Conservation (phyloP, 805 yeast genomes). For the Metschnikowia drakensbergensis region DNA sequence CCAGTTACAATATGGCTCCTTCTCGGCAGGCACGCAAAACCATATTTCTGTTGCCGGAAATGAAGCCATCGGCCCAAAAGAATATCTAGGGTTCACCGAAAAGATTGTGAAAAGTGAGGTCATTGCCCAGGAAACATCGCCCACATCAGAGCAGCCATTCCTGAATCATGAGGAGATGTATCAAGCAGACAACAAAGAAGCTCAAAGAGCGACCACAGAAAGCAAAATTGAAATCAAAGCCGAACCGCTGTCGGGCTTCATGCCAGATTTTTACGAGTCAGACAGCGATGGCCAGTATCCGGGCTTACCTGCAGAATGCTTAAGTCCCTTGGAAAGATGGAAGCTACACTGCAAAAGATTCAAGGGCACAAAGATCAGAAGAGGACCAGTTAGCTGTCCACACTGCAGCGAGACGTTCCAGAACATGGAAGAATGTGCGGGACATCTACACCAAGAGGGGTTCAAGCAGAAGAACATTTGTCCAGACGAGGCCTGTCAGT, state of each 20-base stretch:
- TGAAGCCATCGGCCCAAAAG: not conserved
- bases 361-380: not conserved
- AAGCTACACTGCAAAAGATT: not conserved
- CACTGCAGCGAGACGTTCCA: slow-evolving; percentile 13
- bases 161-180: no score
- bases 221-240: not conserved
- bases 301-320: not conserved
- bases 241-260: not conserved
- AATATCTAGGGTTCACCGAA: not conserved
- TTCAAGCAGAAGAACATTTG: slow-evolving; percentile 16
- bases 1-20: not conserved
- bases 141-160: not conserved
- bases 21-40: not conserved
- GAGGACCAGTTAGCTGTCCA: slow-evolving; percentile 6
- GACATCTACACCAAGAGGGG: slow-evolving; percentile 12
- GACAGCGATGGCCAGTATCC: not conserved
- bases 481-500: slow-evolving; percentile 15
- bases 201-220: not conserved
- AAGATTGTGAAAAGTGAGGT: not conserved
- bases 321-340: slow-evolving; percentile 2
- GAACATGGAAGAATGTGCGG: slow-evolving; percentile 9
- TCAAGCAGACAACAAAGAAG: not conserved
- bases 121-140: not conserved
- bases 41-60: no score
- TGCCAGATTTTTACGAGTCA: not conserved